phyloP scores from a whole-genome alignment of 2,329 filamentous ascomycete genomes.

The Penicillium olsonii region DNA sequence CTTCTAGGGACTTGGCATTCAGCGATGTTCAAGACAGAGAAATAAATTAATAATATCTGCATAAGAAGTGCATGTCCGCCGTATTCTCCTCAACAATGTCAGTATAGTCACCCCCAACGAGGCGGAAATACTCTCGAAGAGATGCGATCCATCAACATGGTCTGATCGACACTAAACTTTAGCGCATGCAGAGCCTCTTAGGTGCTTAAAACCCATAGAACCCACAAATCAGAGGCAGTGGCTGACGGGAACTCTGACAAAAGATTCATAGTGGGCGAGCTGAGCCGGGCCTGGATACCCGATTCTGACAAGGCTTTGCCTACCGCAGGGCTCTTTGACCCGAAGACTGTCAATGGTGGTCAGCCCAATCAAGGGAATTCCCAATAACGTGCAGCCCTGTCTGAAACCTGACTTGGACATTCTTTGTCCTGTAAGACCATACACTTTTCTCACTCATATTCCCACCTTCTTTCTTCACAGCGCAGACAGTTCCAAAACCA shows the following conservation, averaged over 20 bases:
- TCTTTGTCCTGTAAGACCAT: constrained; percentile 3
- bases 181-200: neutral
- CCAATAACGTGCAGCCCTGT: neutral
- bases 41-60: too few species aligned
- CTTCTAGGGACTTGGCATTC: neutral
- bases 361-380: neutral
- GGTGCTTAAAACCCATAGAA: neutral
- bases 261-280: neutral
- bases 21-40: too few species aligned
- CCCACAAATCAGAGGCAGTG: neutral
- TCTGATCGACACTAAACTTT: neutral
- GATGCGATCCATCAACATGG: neutral
- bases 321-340: neutral
- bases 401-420: neutral
- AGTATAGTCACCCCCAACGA: too few species aligned
- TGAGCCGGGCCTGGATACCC: neutral
- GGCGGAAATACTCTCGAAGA: neutral
- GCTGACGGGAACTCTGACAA: neutral
- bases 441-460: neutral
- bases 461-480: neutral
- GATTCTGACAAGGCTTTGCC: neutral
- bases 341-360: neutral
- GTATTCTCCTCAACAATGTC: too few species aligned
- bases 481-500: neutral
- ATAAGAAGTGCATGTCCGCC: too few species aligned